Percentiles rank a stretch among this genome's conserved stretches.
Evolutionary conservation across 805 yeast species (phyloP).

Genomic region (Pichia scutulata): DNA sequence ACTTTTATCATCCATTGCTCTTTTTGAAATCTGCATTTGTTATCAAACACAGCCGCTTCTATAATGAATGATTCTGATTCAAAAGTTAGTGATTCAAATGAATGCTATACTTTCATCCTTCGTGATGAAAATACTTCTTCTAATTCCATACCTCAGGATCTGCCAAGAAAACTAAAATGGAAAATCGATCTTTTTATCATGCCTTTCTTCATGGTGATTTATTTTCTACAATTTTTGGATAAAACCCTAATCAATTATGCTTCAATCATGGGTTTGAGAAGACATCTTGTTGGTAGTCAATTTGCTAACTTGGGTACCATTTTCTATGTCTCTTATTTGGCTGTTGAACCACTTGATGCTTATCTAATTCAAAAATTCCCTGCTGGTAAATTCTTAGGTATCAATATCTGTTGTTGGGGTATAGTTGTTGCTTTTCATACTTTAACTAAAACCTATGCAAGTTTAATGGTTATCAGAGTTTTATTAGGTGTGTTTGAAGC

Average conservation of each 20-base stretch:
- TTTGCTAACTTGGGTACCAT: conserved; percentile 27
- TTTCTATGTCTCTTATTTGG: conserved; percentile 41
- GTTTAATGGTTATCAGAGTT: conserved; percentile 37
- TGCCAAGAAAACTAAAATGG: conserved; percentile 8
- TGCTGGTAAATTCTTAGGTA: conserved; percentile 25
- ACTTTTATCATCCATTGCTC: too few species aligned
- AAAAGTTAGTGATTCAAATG: background rate
- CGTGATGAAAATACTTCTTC: background rate
- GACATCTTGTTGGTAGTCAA: conserved; percentile 7
- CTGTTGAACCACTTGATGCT: conserved; percentile 38
- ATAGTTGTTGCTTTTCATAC: conserved; percentile 32
- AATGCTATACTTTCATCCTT: background rate
- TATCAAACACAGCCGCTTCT: background rate
- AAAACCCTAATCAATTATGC: background rate
- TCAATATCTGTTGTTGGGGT: conserved; percentile 29
- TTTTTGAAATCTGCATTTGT: too few species aligned
- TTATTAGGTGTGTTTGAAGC: conserved; percentile 36
- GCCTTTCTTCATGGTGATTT: conserved; percentile 7
- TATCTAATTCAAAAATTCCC: conserved; percentile 32
- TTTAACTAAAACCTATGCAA: conserved; percentile 36
- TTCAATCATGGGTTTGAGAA: background rate
- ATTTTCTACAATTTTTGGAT: conserved; percentile 5
- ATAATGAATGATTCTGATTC: background rate
- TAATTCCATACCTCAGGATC: background rate
- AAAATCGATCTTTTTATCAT: conserved; percentile 8